Evolutionary conservation across 2,329 filamentous ascomycete genomes (phyloP), one percentile per base, ranked within the genome.

Genomic region (Xylariaceae sp.): DNA sequence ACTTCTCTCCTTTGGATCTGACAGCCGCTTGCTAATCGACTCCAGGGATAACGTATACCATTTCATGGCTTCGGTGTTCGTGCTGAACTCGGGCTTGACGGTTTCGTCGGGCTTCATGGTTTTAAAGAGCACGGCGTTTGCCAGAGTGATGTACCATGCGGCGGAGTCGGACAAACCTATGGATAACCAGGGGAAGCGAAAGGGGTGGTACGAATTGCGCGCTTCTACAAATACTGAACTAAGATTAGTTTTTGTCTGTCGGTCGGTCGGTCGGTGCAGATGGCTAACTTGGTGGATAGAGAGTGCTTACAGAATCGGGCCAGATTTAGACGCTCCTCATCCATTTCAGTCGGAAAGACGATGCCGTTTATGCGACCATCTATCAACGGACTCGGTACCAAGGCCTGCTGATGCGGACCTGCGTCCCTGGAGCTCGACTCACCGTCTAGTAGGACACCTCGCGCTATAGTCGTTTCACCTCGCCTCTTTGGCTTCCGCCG

Each of bases 131-230:
- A 53, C 62, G 1, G 63, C 63, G 30, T 67, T 67, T 7, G 66
- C 66, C 13, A 68, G 21, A 6, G 66, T 67, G 29, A 68, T 67
- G 27, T 67, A 33, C 60, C 64, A 68, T 8, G 65, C 59, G 3
- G 63, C 61, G 7, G 59, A 21, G 46, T 67, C 63, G 6, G 62
- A 61, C 26, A 67, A 18, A 1, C 63, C 64, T 43, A 66, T 63
- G 4, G 60, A 54, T 15, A 67, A 30, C 66, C 66, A 67, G 13
- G 60, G 57, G 13, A 62, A 58, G 16, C 59, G 61, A 36, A 68
- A 68, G 1, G 66, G 65, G 24, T 45, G 51, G 47, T 63, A 64
- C 1, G 40, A 43, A 9, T 29, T 43, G n/a, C 42, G 55, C 6
- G 62, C 59, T 29, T 65, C 63, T 2, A 62, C 53, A 40, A 67